Conservation (phyloP, 1,284 basidiomycete species). For the Rhodotorula sp. region DNA sequence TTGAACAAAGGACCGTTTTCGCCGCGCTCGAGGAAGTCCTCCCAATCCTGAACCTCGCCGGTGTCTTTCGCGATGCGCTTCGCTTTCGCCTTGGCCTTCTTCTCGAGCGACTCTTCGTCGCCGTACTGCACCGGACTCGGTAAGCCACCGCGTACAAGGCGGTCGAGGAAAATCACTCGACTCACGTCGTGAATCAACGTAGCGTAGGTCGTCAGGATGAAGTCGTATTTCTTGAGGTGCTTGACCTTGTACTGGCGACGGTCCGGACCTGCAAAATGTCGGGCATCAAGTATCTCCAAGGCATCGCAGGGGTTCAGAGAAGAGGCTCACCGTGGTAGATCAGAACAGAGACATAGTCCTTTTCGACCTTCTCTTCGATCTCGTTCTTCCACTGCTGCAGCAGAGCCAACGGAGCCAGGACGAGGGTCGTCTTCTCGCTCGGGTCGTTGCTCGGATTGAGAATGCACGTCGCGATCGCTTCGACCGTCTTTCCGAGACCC, state of each 20-base stretch:
- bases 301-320: neutral
- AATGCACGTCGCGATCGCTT: conserved; percentile 70
- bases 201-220: conserved; percentile 32
- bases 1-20: conserved; percentile 46
- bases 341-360: conserved; percentile 46
- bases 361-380: conserved; percentile 59
- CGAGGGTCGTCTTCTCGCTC: conserved; percentile 58
- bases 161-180: neutral
- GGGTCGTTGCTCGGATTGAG: conserved; percentile 59
- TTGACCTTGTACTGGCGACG: conserved; percentile 47
- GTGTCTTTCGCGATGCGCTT: conserved; percentile 20
- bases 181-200: conserved; percentile 5
- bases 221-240: conserved; percentile 50
- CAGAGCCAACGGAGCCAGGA: conserved; percentile 68
- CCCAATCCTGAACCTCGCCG: conserved; percentile 11
- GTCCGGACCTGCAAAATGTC: conserved; percentile 39
- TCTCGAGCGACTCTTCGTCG: conserved; percentile 8
- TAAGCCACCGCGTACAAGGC: neutral
- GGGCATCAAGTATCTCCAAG: too few species aligned
- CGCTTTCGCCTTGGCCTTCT: neutral
- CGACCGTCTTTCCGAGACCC: conserved; percentile 60
- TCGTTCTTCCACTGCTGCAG: conserved; percentile 64
- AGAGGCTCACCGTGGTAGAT: conserved; percentile 58
- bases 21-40: conserved; percentile 34
- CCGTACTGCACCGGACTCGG: neutral